Conservation (phyloP, 192 early-diverging fungal genomes). For the Glomus cerebriforme region DNA sequence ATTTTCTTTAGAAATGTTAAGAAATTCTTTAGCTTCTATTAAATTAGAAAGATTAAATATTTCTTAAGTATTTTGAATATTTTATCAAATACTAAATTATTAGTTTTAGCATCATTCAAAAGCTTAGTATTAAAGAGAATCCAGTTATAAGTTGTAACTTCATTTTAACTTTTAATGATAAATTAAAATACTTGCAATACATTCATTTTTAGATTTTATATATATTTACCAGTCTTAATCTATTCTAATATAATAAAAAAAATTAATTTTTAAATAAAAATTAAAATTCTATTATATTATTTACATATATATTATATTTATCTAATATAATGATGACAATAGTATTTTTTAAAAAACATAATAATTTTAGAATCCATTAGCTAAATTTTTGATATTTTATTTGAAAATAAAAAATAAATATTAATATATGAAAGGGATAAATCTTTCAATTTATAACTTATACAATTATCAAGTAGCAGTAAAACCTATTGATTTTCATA, state of each 20-base stretch:
- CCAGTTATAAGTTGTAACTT: constrained; percentile 7
- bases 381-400: constrained; percentile 28
- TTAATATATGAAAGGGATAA: constrained; percentile 15
- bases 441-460: neutral
- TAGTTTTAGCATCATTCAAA: too few relatives aligned
- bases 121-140: too few relatives aligned
- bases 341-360: constrained; percentile 25
- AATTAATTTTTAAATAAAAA: too few relatives aligned
- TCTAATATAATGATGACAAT: constrained; percentile 5
- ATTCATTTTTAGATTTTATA: constrained; percentile 24
- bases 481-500: constrained; percentile 12
- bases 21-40: too few relatives aligned
- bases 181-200: constrained; percentile 5
- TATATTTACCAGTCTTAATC: neutral
- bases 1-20: too few relatives aligned
- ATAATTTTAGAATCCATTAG: constrained; percentile 32
- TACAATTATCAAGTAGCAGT: constrained; percentile 29
- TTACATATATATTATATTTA: too few relatives aligned
- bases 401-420: constrained; percentile 21
- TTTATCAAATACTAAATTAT: too few relatives aligned
- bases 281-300: too few relatives aligned
- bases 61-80: too few relatives aligned
- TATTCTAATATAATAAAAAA: neutral
- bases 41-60: too few relatives aligned
- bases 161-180: constrained; percentile 15